Conservation (phyloP, 305 asterid species). For the Vinca major region DNA sequence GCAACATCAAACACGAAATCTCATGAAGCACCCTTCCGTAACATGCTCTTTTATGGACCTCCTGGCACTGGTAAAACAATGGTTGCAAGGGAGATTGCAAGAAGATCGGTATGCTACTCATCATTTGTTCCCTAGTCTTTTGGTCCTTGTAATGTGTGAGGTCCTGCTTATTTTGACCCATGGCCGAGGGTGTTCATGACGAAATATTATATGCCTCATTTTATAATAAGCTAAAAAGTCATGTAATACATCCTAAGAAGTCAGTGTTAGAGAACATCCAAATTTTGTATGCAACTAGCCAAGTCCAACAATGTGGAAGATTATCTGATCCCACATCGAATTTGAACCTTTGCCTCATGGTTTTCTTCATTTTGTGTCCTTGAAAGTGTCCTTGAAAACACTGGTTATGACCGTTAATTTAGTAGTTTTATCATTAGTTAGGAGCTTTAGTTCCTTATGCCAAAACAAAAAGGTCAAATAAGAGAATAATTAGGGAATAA, state of each 20-base stretch:
- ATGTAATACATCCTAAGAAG: background rate
- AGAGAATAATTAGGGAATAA: background rate
- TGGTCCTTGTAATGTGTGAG: background rate
- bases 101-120: constrained; percentile 61
- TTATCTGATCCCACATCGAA: background rate
- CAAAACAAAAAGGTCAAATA: background rate
- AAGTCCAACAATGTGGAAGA: background rate
- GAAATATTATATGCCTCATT: background rate
- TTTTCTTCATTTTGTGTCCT: background rate
- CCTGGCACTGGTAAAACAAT: constrained; percentile 99
- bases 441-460: background rate
- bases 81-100: constrained; percentile 97
- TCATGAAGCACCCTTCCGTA: constrained; percentile 94
- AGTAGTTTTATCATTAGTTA: background rate
- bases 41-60: constrained; percentile 96
- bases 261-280: background rate
- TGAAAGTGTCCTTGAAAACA: background rate
- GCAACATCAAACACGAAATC: constrained; percentile 91
- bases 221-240: background rate
- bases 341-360: background rate
- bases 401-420: background rate
- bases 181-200: background rate
- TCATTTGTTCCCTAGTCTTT: background rate
- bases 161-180: background rate
- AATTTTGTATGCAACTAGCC: background rate